Evolutionary conservation across 768 basidiomycete genomes (phyloP), one percentile per base, ranked within the genome.

Genomic region (Boletellus sp.): DNA sequence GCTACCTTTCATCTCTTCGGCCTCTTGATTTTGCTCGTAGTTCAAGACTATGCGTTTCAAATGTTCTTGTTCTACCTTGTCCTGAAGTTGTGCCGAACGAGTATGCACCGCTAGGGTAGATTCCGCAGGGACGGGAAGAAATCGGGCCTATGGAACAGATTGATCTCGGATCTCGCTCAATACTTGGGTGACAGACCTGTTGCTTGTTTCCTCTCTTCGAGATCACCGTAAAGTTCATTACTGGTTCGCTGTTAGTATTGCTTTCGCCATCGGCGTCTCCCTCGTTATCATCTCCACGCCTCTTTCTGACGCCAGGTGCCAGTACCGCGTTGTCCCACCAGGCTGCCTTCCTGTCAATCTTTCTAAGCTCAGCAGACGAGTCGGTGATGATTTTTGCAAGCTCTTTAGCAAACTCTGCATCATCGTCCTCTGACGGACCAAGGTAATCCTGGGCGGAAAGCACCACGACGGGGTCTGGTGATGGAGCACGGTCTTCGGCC

Each of bases 51-150:
- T 78, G n/a, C 85, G 83, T 73, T 99, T 99, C 57, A 99, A 73
- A 53, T 97, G 91, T 67, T 98, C 93, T 59, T 98, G 95, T 64
- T 99, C 96, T 7, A 90, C 92, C 70, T 87, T 90, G 69, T 94
- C 93, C 65, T 94, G 93, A 54, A 90, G 73, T 62, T 97, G 96
- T 37, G 96, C 91, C 2, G 88, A 82, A 26, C 87, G 83, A 2
- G 94, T 94, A 60, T 96, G 92, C 43, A 94, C 77, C 1, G 95
- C 96, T 26, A 99, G 76, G 3, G 92, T 76, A 8, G 95, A 92
- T 57, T 82, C 85, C 8, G 90, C 74, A 10, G 96, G 96, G 37
- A 99, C 84, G 41, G 91, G 85, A 39, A 99, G 77, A 62, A 90
- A 83, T n/a, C 90, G 88, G 19, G 79, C 78, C 93, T 96, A 52